These are phyloP conservation scores for Leccinum uliginosum DNA, from an alignment of 768 basidiomycete genomes.

Conservation along the genomic window DNA sequence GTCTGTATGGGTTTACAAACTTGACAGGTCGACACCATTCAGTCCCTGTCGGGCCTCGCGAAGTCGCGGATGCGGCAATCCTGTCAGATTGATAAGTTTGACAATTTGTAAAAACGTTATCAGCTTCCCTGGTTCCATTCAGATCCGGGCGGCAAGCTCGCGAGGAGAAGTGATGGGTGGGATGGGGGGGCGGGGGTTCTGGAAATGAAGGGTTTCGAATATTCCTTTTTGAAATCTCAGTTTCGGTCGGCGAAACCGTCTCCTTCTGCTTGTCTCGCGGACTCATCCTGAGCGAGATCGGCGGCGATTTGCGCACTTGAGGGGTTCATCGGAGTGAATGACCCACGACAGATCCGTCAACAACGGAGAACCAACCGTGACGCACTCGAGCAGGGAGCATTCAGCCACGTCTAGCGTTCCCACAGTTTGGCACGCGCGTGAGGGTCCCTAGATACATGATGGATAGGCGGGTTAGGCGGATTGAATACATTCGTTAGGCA, in stretches of 20 bases:
- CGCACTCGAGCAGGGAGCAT: background rate
- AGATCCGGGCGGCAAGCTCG: background rate
- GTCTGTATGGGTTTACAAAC: background rate
- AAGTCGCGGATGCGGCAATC: background rate
- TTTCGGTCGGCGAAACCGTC: background rate
- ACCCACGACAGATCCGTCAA: background rate
- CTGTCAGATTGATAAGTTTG: background rate
- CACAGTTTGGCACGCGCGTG: background rate
- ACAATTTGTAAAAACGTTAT: background rate
- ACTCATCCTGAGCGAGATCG: background rate
- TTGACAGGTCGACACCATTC: background rate
- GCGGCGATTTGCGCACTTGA: background rate
- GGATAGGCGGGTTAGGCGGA: background rate
- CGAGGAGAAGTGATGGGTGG: background rate
- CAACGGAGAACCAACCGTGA: background rate
- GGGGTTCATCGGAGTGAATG: background rate
- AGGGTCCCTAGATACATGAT: background rate
- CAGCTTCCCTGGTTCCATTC: background rate
- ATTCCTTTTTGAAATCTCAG: background rate
- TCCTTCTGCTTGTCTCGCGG: background rate
- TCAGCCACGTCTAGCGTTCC: background rate
- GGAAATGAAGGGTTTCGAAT: background rate
- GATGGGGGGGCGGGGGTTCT: background rate
- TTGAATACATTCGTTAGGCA: background rate
- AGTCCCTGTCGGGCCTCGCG: background rate